Conservation (phyloP, 2,329 filamentous ascomycete species). For the Balansia obtecta region DNA sequence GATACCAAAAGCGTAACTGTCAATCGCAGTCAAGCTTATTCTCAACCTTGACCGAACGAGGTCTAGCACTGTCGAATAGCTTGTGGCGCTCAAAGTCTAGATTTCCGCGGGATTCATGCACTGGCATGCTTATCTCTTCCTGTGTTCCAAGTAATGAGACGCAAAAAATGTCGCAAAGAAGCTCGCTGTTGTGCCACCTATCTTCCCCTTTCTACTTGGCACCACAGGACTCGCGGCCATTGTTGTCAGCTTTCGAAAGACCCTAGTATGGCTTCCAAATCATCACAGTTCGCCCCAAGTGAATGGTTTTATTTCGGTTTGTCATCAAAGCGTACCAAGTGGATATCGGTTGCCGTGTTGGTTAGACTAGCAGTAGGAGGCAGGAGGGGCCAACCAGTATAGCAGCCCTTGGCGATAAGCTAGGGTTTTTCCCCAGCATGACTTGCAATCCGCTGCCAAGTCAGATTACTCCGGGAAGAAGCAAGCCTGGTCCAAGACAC, state of each 20-base stretch:
- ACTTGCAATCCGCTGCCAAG: too few relatives aligned
- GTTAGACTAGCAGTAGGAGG: too few relatives aligned
- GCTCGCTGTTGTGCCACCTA: not conserved
- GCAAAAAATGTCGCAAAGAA: not conserved
- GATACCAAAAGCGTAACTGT: not conserved
- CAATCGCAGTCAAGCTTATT: constrained; percentile 1
- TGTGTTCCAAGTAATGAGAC: not conserved
- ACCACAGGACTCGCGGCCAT: not conserved
- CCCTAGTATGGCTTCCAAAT: too few relatives aligned
- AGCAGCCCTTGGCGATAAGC: too few relatives aligned
- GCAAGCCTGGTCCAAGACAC: not conserved
- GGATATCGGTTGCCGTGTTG: too few relatives aligned
- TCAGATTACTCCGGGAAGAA: too few relatives aligned
- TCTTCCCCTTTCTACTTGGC: constrained; percentile 1
- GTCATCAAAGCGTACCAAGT: too few relatives aligned
- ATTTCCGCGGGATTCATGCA: not conserved
- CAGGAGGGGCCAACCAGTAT: too few relatives aligned
- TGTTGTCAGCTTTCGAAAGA: too few relatives aligned
- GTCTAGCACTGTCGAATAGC: not conserved
- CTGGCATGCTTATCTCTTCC: not conserved
- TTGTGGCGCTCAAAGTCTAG: not conserved
- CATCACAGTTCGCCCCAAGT: too few relatives aligned
- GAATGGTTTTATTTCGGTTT: not conserved
- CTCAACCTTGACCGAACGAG: not conserved
- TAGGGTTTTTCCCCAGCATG: too few relatives aligned